Percentiles rank a stretch among this genome's conserved stretches.
Evolutionary conservation across 805 yeast species (phyloP).

Genomic region (Wickerhamiella siamensis): DNA sequence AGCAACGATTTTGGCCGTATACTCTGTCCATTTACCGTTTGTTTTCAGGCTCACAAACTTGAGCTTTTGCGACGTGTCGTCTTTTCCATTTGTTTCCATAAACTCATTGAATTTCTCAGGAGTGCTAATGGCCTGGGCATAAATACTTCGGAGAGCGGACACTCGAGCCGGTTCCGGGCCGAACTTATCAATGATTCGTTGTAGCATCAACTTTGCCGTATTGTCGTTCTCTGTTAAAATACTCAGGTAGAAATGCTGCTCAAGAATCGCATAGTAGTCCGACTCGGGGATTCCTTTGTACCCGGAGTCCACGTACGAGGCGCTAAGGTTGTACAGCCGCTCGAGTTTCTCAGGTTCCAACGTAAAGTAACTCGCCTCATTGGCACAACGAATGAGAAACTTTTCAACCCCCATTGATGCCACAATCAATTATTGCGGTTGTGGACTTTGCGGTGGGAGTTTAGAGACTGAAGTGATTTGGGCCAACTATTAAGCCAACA

Average conservation of each 20-base stretch:
- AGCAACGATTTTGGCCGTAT: conserved; percentile 39
- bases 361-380: conserved; percentile 36
- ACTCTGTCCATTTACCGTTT: conserved; percentile 26
- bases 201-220: conserved; percentile 56
- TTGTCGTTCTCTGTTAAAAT: conserved; percentile 48
- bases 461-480: no score
- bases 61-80: conserved; percentile 22
- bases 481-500: no score
- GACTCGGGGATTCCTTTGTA: conserved; percentile 18
- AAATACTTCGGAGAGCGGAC: conserved; percentile 39
- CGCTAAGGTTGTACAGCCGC: conserved; percentile 30
- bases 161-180: conserved; percentile 43
- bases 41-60: conserved; percentile 20
- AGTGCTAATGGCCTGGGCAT: conserved; percentile 40
- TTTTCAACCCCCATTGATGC: conserved; percentile 25
- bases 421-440: no score
- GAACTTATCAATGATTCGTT: conserved; percentile 53
- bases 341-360: conserved; percentile 36
- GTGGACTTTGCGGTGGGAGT: no score
- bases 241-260: conserved; percentile 55
- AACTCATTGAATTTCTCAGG: conserved; percentile 27
- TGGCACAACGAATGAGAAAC: conserved; percentile 36
- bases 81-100: conserved; percentile 24
- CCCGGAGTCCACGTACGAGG: conserved; percentile 23
- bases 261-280: conserved; percentile 45